Evolutionary conservation across 768 basidiomycete genomes (phyloP).

Genomic region (Hypholoma fasciculare): DNA sequence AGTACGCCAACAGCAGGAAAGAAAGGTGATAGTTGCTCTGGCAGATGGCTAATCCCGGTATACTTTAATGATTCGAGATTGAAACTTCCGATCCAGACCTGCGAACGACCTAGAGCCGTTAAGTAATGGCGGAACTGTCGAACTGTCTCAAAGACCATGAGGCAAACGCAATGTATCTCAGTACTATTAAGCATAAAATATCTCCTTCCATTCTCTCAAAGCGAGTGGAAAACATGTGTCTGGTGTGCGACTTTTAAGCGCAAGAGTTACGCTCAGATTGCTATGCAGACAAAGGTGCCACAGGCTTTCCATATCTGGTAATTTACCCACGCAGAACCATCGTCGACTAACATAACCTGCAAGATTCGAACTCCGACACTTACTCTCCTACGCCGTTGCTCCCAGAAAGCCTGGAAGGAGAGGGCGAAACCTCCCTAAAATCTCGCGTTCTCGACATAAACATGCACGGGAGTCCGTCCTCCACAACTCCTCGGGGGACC

Average conservation of each 20-base stretch:
- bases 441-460: conserved; percentile 28
- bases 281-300: conserved; percentile 24
- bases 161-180: no score
- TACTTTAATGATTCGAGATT: no score
- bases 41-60: no score
- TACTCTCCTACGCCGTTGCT: conserved; percentile 41
- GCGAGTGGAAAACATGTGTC: no score
- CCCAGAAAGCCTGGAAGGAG: conserved; percentile 41
- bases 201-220: no score
- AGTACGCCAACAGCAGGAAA: no score
- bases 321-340: conserved; percentile 47
- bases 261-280: conserved; percentile 6
- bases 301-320: conserved; percentile 30
- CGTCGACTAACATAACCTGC: conserved; percentile 43
- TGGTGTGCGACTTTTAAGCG: neutral
- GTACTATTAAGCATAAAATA: no score
- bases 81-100: neutral
- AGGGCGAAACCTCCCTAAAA: conserved; percentile 33
- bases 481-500: conserved; percentile 53
- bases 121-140: neutral
- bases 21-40: no score
- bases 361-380: conserved; percentile 46
- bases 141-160: neutral
- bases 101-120: neutral
- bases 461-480: conserved; percentile 48